Base-by-base conservation (phyloP, 176 grass and related monocot genomes). In the Poa annua region DNA sequence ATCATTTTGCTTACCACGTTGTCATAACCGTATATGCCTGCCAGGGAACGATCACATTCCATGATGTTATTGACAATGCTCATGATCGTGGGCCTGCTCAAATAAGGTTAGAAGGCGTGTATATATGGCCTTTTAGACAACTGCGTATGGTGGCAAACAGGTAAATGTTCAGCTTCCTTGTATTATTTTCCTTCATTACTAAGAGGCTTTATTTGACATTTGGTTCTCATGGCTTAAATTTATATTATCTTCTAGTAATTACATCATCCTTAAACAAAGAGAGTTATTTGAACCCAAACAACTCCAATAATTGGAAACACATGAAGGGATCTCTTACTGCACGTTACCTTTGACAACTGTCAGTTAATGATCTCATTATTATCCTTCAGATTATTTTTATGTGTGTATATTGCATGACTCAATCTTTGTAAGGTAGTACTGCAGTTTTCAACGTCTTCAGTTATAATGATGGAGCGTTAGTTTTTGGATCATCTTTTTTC, bases 121-220 rank as follows among this genome's bases (percentile, higher is more conserved):
- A 99, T 73, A 91, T 99, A 80, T 99, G 97, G 97, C 93, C 97
- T 81, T 99, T 99, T 85, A 93, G 91, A 80, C 93, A 99, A 89
- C 90, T 99, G 60, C 91, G 97, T 33, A 94, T 99, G 91, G 93
- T 96, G 75, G 93, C 93, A 83, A 95, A 90, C 88, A 96, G 97
- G 97, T 96, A 92, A 33, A 74, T 0, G 38, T 81, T 76, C 74
- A 74, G 15, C 47, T 81, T 42, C 45, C 20, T 76, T 66, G 24
- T 85, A 76, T 57, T 48, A 53, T 80, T 67, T 86, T 54, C 73
- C 24, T 71, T 57, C 81, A 29, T 81, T 80, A 67, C 47, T 53
- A 4, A 47, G 47, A 77, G 41, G 39, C 10, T 65, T 56, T 57
- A 7, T 68, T 69, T 65, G 62, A 59, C 15, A 3, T 47, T 33